Percentiles rank a stretch among this genome's conserved stretches.
These are phyloP conservation scores for Ananas comosus DNA, from an alignment of 176 grass and related monocot genomes.

Conservation along the genomic window DNA sequence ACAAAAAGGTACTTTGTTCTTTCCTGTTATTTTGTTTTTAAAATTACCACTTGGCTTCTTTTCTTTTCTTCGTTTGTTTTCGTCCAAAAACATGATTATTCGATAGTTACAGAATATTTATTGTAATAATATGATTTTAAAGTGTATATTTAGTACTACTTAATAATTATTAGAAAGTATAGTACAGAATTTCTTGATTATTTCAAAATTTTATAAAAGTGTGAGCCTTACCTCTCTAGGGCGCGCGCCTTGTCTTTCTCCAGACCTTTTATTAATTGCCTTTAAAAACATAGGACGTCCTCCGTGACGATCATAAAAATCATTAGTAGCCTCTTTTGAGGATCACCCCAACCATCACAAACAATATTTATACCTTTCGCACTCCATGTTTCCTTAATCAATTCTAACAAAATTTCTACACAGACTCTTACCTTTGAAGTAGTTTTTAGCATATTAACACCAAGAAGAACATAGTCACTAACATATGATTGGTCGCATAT, in stretches of 20 bases:
- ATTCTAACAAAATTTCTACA: background rate
- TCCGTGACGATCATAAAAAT: slow-evolving; percentile 15
- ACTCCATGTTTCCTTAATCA: slow-evolving; percentile 3
- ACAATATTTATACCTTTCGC: slow-evolving; percentile 7
- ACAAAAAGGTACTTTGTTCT: no score
- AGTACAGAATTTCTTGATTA: no score
- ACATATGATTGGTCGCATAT: background rate
- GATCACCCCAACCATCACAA: slow-evolving; percentile 5
- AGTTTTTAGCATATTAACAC: slow-evolving; percentile 8
- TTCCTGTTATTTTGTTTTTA: no score
- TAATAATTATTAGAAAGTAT: no score
- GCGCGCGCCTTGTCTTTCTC: background rate
- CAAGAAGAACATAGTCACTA: background rate
- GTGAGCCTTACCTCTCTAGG: no score
- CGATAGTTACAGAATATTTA: no score
- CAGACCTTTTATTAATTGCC: slow-evolving; percentile 2
- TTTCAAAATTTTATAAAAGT: no score
- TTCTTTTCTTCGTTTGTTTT: no score
- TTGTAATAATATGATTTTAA: no score
- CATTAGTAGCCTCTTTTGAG: background rate
- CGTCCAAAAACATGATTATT: no score
- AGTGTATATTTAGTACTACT: no score
- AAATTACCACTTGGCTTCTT: no score
- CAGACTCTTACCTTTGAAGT: background rate
- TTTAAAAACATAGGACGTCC: slow-evolving; percentile 8